phyloP scores from a whole-genome alignment of 73 alveolate genomes.

The Paramecium biaurelia region DNA sequence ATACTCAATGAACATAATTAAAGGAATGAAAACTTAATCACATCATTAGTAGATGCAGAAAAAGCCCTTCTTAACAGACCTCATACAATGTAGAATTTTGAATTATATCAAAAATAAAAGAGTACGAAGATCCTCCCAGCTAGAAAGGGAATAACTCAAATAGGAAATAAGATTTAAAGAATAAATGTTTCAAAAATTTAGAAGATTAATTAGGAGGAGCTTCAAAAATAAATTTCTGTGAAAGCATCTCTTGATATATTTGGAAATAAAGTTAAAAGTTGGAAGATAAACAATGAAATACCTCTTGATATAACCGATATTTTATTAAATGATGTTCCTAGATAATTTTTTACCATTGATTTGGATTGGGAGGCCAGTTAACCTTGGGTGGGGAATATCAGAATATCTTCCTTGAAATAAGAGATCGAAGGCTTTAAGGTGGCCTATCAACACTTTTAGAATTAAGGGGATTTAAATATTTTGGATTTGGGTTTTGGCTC shows the following conservation, averaged over 20 bases:
- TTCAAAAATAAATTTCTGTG: neutral
- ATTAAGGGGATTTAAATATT: neutral
- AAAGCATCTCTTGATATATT: neutral
- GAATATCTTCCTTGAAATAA: neutral
- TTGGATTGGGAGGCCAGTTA: constrained; percentile 10
- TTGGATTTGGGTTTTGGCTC: constrained; percentile 38
- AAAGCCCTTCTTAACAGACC: constrained; percentile 5
- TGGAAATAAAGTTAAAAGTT: neutral
- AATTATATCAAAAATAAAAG: neutral
- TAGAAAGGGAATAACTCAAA: constrained; percentile 2
- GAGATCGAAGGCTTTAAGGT: neutral
- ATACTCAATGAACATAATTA: neutral
- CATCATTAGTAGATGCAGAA: neutral
- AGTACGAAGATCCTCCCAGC: neutral
- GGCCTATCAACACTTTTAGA: neutral
- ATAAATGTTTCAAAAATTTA: neutral
- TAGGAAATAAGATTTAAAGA: constrained; percentile 17
- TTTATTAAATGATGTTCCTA: neutral
- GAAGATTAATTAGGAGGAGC: neutral
- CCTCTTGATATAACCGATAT: neutral
- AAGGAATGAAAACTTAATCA: neutral
- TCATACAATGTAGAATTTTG: neutral
- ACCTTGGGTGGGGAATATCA: neutral
- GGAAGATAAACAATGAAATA: constrained; percentile 15
- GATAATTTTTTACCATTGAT: neutral